Conservation (phyloP, 345 rosid genomes). For the Eucalyptus cloeziana region DNA sequence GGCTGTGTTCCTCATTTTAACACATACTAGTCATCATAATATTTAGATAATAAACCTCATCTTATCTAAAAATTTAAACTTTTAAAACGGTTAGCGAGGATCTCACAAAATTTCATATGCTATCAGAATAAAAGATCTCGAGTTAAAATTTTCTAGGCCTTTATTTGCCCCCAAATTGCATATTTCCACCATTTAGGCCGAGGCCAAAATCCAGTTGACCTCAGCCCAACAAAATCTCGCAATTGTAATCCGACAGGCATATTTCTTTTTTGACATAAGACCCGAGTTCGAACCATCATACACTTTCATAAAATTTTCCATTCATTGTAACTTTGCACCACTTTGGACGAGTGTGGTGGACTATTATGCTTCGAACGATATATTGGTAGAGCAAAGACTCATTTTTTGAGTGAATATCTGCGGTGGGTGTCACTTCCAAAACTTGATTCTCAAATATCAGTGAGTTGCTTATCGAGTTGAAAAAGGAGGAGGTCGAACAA, state of each 20-base stretch:
- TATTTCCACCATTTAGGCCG: neutral
- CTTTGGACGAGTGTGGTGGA: neutral
- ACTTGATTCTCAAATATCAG: neutral
- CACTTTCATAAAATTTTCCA: neutral
- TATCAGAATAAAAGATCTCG: neutral
- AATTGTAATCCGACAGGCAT: too few species aligned
- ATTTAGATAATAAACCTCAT: neutral
- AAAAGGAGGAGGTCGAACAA: too few species aligned
- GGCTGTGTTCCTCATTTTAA: neutral
- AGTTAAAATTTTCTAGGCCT: neutral
- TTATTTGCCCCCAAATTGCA: neutral
- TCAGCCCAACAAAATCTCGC: neutral
- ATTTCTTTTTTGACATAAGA: neutral
- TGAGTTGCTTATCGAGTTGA: neutral
- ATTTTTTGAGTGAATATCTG: neutral
- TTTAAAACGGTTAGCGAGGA: rapidly evolving
- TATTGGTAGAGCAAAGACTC: neutral
- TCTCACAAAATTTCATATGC: too few species aligned
- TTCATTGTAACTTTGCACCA: neutral
- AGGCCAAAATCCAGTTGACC: neutral
- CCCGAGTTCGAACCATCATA: neutral
- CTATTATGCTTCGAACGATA: neutral
- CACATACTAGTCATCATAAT: neutral
- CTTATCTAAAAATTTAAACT: too few species aligned
- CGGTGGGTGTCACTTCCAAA: neutral